Base-by-base conservation (phyloP, 2,329 filamentous ascomycete genomes). In the Ascochyta viciae-villosae region DNA sequence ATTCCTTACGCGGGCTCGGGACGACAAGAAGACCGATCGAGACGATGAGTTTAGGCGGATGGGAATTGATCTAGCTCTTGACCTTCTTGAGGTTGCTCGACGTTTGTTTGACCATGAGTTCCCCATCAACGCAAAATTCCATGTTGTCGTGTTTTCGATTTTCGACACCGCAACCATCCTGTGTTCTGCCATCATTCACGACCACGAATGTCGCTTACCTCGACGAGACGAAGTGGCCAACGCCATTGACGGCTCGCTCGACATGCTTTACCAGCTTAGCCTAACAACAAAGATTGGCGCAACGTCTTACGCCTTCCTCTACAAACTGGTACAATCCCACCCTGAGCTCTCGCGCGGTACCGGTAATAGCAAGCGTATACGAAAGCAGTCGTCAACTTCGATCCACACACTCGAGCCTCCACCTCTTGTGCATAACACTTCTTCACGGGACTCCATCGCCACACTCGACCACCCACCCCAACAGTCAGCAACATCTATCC, bases 141-240 rank as follows among this genome's bases (percentile, higher is more conserved):
- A 83, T 58, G 76, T 81, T 47, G 77, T 81, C 6, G 70, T 81
- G 0, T 84, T 83, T 52, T 74, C 75, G 39, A 78, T 83, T 29
- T 85, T 85, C 42, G 81, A 85, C 57, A 82, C 80, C 0, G 77
- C 81, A 0, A 80, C 82, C 0, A 72, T 82, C 16, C 65, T 84
- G 4, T 83, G 80, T 68, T 83, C 82, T 0, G 78, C 81, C 3
- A 71, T 85, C 6, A 75, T 83, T 4, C 82, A 84, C 55, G 82
- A 85, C 54, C 64, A 71, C n/a, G 72, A 79, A 27, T 61, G 66
- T 16, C 72, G 66, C 12, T 69, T 83, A 3, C 76, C 77, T 4
- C 74, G 73, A 12, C 77, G 78, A 12, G 70, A 77, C 1, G 74
- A 79, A 15, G 72, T 81, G 15, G 62, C 80, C 22, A 63, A 74